A percentile compares a stretch with the other conserved stretches of the same genome.
Evolutionary conservation across 352 stramenopile species (phyloP).

Genomic region (Globisporangium rhizosaccharum): DNA sequence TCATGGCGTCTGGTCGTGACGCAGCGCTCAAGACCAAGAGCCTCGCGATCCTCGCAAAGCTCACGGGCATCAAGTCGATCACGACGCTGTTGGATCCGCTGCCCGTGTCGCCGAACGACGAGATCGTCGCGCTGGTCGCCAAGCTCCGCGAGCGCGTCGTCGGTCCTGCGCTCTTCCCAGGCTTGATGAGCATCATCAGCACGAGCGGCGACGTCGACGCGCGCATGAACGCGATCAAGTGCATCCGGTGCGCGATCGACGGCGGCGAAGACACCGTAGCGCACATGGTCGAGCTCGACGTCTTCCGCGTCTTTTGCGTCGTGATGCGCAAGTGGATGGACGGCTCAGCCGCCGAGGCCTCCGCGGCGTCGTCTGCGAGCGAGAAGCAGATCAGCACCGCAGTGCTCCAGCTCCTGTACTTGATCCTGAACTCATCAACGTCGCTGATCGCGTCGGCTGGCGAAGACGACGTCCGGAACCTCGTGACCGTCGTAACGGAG

Average conservation of each 20-base stretch:
- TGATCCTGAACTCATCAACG: constrained; percentile 57
- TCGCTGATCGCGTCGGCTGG: constrained; percentile 42
- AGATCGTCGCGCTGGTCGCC: constrained; percentile 41
- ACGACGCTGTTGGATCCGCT: constrained; percentile 36
- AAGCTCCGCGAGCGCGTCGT: constrained; percentile 62
- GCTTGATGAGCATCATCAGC: constrained; percentile 55
- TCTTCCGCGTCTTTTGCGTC: constrained; percentile 61
- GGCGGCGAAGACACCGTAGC: constrained; percentile 45
- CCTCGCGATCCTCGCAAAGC: constrained; percentile 43
- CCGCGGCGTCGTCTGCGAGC: constrained; percentile 15
- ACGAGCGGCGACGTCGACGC: constrained; percentile 37
- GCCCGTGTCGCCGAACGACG: constrained; percentile 28
- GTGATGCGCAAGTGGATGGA: constrained; percentile 63
- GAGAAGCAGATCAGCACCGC: constrained; percentile 28
- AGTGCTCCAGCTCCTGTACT: constrained; percentile 59
- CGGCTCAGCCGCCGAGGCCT: constrained; percentile 3
- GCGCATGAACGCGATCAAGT: constrained; percentile 61
- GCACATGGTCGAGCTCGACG: constrained; percentile 68
- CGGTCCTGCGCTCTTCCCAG: constrained; percentile 50
- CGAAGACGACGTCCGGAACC: constrained; percentile 53
- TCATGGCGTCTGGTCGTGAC: constrained; percentile 60
- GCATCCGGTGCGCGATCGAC: constrained; percentile 55
- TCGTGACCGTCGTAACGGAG: constrained; percentile 66
- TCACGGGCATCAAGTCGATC: constrained; percentile 55
- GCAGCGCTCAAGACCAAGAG: constrained; percentile 38